Percentiles rank a stretch among this genome's conserved stretches.
These are phyloP conservation scores for Mycena chlorophos DNA, from an alignment of 768 basidiomycete species.

Conservation along the genomic window DNA sequence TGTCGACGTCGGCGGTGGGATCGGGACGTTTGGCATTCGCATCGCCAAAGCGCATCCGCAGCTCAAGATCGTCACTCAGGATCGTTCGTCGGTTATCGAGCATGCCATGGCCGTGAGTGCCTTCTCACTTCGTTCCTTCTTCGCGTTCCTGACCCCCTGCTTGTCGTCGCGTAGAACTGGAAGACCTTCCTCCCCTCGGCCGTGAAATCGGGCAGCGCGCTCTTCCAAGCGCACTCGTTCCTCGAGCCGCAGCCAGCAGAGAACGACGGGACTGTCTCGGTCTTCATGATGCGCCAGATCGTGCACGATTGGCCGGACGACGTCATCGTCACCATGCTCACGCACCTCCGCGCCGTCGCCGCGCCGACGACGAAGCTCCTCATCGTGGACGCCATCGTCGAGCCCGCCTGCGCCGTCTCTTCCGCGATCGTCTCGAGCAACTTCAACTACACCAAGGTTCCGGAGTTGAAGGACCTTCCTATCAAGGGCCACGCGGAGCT, in stretches of 20 bases:
- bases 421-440: constrained; percentile 10
- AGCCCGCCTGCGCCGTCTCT: neutral
- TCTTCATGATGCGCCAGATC: constrained; percentile 49
- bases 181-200: neutral
- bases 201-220: neutral
- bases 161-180: neutral
- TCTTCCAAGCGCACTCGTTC: constrained; percentile 45
- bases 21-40: neutral
- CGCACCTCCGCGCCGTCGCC: constrained; percentile 42
- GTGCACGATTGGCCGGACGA: constrained; percentile 56
- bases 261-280: constrained; percentile 31
- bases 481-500: neutral
- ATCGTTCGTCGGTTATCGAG: constrained; percentile 1
- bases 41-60: constrained; percentile 1
- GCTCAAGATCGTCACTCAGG: constrained; percentile 2
- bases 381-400: constrained; percentile 2
- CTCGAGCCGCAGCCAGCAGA: constrained; percentile 45
- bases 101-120: constrained; percentile 1
- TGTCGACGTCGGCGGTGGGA: constrained; percentile 14
- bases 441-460: no score
- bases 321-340: constrained; percentile 39
- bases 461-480: neutral
- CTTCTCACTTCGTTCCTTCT: neutral
- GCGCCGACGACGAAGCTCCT: constrained; percentile 2
- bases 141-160: no score